These are phyloP conservation scores for Apodospora peruviana DNA, from an alignment of 495 filamentous ascomycete species.

Conservation along the genomic window DNA sequence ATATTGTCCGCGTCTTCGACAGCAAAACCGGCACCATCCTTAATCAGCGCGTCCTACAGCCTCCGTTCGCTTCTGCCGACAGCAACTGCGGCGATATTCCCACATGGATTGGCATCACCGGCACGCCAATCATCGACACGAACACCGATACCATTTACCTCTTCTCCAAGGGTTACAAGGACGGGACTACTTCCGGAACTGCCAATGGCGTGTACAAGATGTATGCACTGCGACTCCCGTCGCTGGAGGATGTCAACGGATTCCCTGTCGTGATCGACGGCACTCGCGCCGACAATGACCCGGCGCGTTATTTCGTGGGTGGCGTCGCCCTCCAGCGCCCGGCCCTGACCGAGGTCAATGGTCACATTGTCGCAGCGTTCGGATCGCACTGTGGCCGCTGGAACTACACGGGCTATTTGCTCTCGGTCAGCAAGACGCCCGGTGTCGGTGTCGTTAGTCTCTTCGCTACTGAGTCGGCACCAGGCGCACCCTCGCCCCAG, in stretches of 20 bases:
- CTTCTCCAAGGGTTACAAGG: constrained; percentile 16
- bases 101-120: constrained; percentile 20
- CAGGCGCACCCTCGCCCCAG: constrained; percentile 17
- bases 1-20: constrained; percentile 30
- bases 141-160: constrained; percentile 18
- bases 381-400: constrained; percentile 39
- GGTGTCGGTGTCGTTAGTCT: constrained; percentile 14
- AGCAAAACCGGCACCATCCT: constrained; percentile 27
- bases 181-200: background rate
- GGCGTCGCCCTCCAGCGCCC: constrained; percentile 32
- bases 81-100: constrained; percentile 30
- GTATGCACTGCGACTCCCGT: constrained; percentile 15
- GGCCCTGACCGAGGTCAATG: constrained; percentile 21
- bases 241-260: constrained; percentile 11
- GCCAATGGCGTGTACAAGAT: constrained; percentile 16
- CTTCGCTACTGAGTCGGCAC: constrained; percentile 1
- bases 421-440: constrained; percentile 25
- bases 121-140: constrained; percentile 19
- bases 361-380: constrained; percentile 31
- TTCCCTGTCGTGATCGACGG: constrained; percentile 13
- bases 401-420: constrained; percentile 39
- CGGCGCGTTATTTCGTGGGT: constrained; percentile 15
- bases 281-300: constrained; percentile 16
- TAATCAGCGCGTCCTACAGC: constrained; percentile 20
- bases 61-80: constrained; percentile 27